These are phyloP conservation scores for Penicillium simplicissimum DNA, from an alignment of 495 filamentous ascomycete genomes.

Conservation along the genomic window DNA sequence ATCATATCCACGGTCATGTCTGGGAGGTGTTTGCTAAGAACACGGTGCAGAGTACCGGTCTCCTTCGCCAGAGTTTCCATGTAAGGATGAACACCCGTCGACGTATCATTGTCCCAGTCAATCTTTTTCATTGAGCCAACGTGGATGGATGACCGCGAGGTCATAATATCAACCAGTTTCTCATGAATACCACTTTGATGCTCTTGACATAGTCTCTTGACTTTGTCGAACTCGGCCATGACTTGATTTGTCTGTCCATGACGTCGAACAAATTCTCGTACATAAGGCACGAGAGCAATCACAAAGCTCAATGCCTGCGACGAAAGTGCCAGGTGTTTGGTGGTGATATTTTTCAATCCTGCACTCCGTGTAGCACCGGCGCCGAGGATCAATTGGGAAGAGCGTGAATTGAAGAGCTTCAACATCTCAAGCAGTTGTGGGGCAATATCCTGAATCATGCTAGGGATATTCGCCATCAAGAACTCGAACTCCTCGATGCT, in stretches of 20 bases:
- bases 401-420: constrained; percentile 90
- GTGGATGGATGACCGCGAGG: constrained; percentile 68
- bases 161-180: constrained; percentile 96
- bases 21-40: constrained; percentile 80
- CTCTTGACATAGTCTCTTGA: constrained; percentile 84
- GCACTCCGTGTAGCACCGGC: constrained; percentile 90
- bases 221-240: constrained; percentile 91
- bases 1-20: constrained; percentile 79
- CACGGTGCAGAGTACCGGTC: constrained; percentile 82
- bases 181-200: constrained; percentile 93
- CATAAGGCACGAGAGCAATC: constrained; percentile 80
- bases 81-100: constrained; percentile 60
- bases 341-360: constrained; percentile 93
- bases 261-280: constrained; percentile 86
- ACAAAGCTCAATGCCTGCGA: constrained; percentile 90
- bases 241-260: constrained; percentile 65
- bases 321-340: constrained; percentile 90
- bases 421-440: constrained; percentile 70
- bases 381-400: constrained; percentile 90
- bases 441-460: constrained; percentile 81
- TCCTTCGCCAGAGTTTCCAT: constrained; percentile 93
- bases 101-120: constrained; percentile 63
- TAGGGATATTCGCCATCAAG: constrained; percentile 80
- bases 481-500: constrained; percentile 81
- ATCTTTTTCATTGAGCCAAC: constrained; percentile 74